These are phyloP conservation scores for Populus tremula DNA, from an alignment of 345 rosid genomes.

Conservation along the genomic window DNA sequence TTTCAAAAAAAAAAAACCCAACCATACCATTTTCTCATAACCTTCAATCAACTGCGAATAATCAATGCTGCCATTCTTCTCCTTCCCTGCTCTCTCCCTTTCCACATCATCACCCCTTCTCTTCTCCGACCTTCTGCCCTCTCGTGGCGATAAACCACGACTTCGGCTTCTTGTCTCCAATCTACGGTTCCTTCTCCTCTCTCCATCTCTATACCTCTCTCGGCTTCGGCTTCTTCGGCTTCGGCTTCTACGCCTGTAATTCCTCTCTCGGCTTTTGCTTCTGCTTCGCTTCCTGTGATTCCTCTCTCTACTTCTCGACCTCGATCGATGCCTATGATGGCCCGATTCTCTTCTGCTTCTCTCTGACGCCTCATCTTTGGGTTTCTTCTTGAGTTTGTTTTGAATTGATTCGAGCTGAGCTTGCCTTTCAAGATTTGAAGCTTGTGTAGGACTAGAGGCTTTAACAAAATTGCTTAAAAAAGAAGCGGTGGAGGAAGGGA, in stretches of 20 bases:
- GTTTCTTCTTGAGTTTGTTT: conserved; percentile 61
- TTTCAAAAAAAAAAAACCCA: background rate
- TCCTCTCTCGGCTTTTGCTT: conserved; percentile 31
- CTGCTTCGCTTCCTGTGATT: conserved; percentile 23
- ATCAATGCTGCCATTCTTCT: conserved; percentile 37
- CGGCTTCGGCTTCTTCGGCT: conserved; percentile 29
- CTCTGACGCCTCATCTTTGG: conserved; percentile 10
- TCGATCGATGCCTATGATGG: conserved; percentile 20
- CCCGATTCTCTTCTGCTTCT: conserved; percentile 5
- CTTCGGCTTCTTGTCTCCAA: conserved; percentile 30
- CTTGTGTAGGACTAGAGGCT: conserved; percentile 57
- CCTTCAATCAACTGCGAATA: conserved; percentile 62
- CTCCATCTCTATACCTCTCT: conserved; percentile 2
- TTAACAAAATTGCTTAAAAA: conserved; percentile 67
- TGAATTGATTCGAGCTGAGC: conserved; percentile 65
- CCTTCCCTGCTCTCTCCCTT: conserved; percentile 23
- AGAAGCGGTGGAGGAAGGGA: conserved; percentile 56
- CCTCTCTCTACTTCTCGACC: conserved; percentile 31
- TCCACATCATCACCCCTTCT: conserved; percentile 5
- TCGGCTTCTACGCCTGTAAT: conserved; percentile 20
- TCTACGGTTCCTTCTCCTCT: conserved; percentile 37
- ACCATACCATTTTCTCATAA: conserved; percentile 65
- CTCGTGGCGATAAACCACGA: conserved; percentile 33
- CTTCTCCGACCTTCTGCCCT: conserved; percentile 29
- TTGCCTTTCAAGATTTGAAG: conserved; percentile 49